Conservation (phyloP, 176 grass and related monocot species). For the Rhynchospora pubera region DNA sequence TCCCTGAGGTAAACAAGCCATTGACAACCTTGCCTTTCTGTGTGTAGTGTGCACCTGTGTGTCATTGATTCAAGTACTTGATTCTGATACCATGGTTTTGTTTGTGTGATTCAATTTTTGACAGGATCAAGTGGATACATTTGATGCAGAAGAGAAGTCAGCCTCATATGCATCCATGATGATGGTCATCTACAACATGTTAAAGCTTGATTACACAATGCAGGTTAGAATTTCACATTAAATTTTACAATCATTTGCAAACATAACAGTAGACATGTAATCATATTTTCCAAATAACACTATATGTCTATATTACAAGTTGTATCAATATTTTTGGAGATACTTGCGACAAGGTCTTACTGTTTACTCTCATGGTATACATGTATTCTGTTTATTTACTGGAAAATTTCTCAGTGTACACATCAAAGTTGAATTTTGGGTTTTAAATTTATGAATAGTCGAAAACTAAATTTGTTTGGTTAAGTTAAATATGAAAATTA, state of each 20-base stretch:
- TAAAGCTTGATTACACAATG: slow-evolving; percentile 64
- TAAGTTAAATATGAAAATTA: too few species aligned
- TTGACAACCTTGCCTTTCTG: not conserved
- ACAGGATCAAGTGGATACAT: slow-evolving; percentile 23
- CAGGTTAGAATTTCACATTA: slow-evolving; percentile 29
- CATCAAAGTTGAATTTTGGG: not conserved
- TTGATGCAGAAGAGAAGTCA: slow-evolving; percentile 24
- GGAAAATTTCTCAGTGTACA: not conserved
- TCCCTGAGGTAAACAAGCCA: not conserved
- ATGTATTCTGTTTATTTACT: too few species aligned
- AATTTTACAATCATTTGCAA: not conserved
- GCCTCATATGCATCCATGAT: slow-evolving; percentile 30
- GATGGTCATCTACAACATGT: slow-evolving; percentile 39
- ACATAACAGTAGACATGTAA: not conserved
- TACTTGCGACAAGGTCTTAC: not conserved
- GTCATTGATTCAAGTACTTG: not conserved
- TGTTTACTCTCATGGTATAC: not conserved
- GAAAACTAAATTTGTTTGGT: not conserved
- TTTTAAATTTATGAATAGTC: not conserved
- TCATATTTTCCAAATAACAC: not conserved
- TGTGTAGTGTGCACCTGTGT: not conserved
- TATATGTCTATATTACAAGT: not conserved
- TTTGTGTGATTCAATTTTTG: slow-evolving; percentile 15
- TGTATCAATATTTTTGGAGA: not conserved
- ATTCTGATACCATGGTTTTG: not conserved